Percentiles rank a stretch among this genome's conserved stretches.
Evolutionary conservation across 192 early-diverging fungal species (phyloP).

Genomic region (Phycomyces blakesleeanus): DNA sequence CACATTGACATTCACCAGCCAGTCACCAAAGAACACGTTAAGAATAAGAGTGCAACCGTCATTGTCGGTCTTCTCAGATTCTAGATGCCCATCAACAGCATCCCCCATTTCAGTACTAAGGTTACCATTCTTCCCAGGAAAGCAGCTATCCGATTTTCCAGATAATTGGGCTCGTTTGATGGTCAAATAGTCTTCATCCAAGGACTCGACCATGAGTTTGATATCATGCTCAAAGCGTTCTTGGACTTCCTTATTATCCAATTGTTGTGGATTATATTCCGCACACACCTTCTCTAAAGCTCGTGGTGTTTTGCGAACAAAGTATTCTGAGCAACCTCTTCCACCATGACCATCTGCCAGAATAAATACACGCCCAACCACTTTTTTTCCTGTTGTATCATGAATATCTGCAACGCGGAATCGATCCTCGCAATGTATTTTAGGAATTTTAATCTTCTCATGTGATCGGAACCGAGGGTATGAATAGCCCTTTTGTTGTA

Average conservation of each 20-base stretch:
- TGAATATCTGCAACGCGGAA: slow-evolving; percentile 44
- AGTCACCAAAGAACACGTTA: slow-evolving; percentile 53
- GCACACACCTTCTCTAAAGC: slow-evolving; percentile 45
- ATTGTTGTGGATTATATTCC: slow-evolving; percentile 31
- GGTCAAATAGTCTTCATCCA: slow-evolving; percentile 50
- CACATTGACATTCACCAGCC: slow-evolving; percentile 54
- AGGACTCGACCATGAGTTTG: slow-evolving; percentile 36
- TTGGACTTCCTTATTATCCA: slow-evolving; percentile 35
- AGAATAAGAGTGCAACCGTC: slow-evolving; percentile 56
- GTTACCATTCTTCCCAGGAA: no score
- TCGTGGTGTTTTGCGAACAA: slow-evolving; percentile 42
- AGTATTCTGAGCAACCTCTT: slow-evolving; percentile 48
- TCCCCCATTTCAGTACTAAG: background rate
- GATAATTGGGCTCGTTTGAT: slow-evolving; percentile 47
- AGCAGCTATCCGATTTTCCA: background rate
- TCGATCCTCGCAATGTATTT: slow-evolving; percentile 52
- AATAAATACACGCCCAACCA: slow-evolving; percentile 45
- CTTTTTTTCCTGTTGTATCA: background rate
- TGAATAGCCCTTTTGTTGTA: slow-evolving; percentile 55
- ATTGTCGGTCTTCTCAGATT: slow-evolving; percentile 35
- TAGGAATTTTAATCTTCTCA: slow-evolving; percentile 43
- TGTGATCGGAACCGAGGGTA: slow-evolving; percentile 53
- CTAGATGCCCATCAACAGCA: background rate
- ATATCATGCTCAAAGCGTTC: slow-evolving; percentile 41
- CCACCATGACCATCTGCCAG: slow-evolving; percentile 60